Evolutionary conservation across 768 basidiomycete genomes (phyloP).

Genomic region (Basidioascus undulatus): DNA sequence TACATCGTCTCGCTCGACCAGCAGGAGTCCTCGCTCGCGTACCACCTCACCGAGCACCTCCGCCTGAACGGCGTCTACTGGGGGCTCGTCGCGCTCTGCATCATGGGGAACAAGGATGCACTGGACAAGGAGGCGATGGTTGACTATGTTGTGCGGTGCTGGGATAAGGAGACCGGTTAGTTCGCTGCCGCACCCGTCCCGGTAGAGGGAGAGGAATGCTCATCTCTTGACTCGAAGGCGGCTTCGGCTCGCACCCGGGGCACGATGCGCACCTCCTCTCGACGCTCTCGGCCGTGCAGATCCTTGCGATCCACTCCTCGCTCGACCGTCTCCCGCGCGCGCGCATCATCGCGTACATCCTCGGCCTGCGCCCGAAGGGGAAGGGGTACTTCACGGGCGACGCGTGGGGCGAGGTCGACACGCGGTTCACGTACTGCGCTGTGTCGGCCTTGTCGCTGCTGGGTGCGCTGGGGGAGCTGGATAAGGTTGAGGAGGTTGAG

Average conservation of each 20-base stretch:
- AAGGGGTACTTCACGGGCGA: slow-evolving; percentile 83
- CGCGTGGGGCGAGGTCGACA: slow-evolving; percentile 71
- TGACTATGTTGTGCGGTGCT: slow-evolving; percentile 75
- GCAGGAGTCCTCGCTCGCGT: slow-evolving; percentile 61
- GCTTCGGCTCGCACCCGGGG: slow-evolving; percentile 70
- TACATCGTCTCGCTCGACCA: slow-evolving; percentile 51
- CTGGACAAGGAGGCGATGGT: slow-evolving; percentile 65
- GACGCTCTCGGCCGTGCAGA: slow-evolving; percentile 79
- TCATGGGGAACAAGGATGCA: slow-evolving; percentile 56
- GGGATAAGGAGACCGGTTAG: slow-evolving; percentile 70
- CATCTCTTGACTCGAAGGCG: slow-evolving; percentile 29
- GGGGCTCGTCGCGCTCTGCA: slow-evolving; percentile 67
- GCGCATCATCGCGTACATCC: too few species aligned
- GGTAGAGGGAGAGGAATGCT: background rate
- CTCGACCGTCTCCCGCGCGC: too few species aligned
- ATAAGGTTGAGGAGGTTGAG: slow-evolving; percentile 35
- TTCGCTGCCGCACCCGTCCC: background rate
- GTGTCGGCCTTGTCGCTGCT: slow-evolving; percentile 59
- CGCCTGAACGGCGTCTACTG: slow-evolving; percentile 92
- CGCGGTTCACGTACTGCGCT: slow-evolving; percentile 75
- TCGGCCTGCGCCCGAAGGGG: slow-evolving; percentile 48
- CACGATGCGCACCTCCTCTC: slow-evolving; percentile 77
- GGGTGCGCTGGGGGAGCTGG: slow-evolving; percentile 41
- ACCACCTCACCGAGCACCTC: slow-evolving; percentile 77
- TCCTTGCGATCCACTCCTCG: slow-evolving; percentile 63